Evolutionary conservation across 306 rosid species (phyloP), one percentile per base, ranked within the genome.

Genomic region (Biancaea sappan): DNA sequence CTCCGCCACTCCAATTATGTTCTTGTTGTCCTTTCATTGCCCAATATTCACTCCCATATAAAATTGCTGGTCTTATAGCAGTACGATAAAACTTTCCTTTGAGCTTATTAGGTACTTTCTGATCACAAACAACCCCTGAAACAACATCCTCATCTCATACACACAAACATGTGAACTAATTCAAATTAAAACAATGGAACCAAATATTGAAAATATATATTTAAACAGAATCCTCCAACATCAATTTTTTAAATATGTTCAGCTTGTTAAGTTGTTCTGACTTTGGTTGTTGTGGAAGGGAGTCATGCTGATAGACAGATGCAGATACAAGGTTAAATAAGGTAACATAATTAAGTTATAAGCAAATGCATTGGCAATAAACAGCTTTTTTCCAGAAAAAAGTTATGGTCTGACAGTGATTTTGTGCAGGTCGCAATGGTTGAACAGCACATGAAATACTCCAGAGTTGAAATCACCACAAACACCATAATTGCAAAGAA

Each of bases 191-290:
- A n/a, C n/a, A n/a, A n/a, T n/a, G n/a, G n/a, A n/a, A n/a, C n/a
- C n/a, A n/a, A n/a, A n/a, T n/a, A n/a, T n/a, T n/a, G n/a, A n/a
- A n/a, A n/a, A n/a, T n/a, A n/a, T n/a, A n/a, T n/a, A n/a, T n/a
- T n/a, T n/a, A n/a, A n/a, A n/a, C n/a, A n/a, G n/a, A n/a, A n/a
- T n/a, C n/a, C 82, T 92, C 99, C 87, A 94, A 74, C 90, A 87
- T 84, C 18, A 12, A 13, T 84, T n/a, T n/a, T n/a, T 82, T 94
- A 83, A 94, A 92, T 38, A 73, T n/a, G 78, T 79, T 92, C 38
- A 92, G 87, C 82, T 77, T 94, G 2, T 81, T 86, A 70, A 88
- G 86, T 64, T 86, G 96, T 28, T 92, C 97, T 37, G 78, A 5
- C 73, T 87, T 87, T 18, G 95, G 85, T 66, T 81, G 93, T 38